These are phyloP conservation scores for Neurospora tetrasperma DNA, from an alignment of 495 filamentous ascomycete genomes.

Conservation along the genomic window DNA sequence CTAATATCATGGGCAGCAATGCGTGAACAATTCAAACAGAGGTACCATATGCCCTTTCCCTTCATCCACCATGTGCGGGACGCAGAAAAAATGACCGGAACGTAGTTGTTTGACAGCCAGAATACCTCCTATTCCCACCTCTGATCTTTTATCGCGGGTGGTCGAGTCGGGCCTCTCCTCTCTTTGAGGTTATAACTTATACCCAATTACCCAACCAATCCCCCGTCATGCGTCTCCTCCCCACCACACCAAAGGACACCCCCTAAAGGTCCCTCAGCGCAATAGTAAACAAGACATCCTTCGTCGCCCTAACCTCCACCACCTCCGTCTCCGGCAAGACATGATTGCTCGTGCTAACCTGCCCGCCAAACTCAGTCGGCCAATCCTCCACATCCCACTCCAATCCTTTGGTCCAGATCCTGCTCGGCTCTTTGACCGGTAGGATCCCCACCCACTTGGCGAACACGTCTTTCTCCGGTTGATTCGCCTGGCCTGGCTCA, in stretches of 20 bases:
- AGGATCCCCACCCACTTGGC: constrained; percentile 72
- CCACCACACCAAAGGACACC: not conserved
- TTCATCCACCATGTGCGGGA: not conserved
- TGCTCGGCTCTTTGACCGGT: constrained; percentile 60
- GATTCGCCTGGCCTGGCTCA: constrained; percentile 15
- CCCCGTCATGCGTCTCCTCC: not conserved
- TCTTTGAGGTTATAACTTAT: not conserved
- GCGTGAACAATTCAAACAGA: not conserved
- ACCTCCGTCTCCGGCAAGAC: constrained; percentile 41
- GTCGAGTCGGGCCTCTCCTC: not conserved
- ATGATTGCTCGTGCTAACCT: constrained; percentile 91
- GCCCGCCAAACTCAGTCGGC: constrained; percentile 70
- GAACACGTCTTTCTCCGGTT: constrained; percentile 26
- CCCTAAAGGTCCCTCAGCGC: constrained; percentile 41
- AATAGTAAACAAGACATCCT: constrained; percentile 75
- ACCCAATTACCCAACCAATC: not conserved
- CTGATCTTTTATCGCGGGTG: not conserved
- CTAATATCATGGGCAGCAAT: not conserved
- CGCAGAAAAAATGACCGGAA: not conserved
- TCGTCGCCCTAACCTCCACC: constrained; percentile 52
- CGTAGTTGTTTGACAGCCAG: not conserved
- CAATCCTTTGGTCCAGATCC: constrained; percentile 67
- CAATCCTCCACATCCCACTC: constrained; percentile 84
- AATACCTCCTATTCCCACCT: not conserved
- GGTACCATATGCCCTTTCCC: not conserved